Evolutionary conservation across 495 filamentous ascomycete species (phyloP).

Genomic region (Trichoderma asperelloides): DNA sequence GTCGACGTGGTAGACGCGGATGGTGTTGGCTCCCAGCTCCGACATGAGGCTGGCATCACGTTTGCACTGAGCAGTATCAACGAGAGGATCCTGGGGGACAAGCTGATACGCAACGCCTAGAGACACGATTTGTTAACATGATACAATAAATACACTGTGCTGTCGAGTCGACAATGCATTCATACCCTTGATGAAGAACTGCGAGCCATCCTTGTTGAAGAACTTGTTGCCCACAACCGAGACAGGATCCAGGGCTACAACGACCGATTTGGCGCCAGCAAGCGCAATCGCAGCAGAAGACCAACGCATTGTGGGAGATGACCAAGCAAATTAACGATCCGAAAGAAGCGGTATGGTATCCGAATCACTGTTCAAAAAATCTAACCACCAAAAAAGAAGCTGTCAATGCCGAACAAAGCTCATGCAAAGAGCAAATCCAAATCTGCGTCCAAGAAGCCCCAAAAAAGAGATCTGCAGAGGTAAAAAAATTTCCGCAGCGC

Average conservation of each 20-base stretch:
- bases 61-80: constrained; percentile 66
- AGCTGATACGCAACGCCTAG: constrained; percentile 66
- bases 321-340: neutral
- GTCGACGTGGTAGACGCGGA: constrained; percentile 87
- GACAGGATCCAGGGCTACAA: constrained; percentile 43
- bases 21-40: constrained; percentile 70
- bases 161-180: neutral
- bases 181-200: constrained; percentile 76
- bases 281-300: neutral
- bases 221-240: constrained; percentile 72
- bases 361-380: neutral
- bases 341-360: neutral
- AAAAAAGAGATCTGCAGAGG: neutral
- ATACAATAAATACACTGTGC: neutral
- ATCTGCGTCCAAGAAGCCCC: neutral
- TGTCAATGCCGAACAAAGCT: neutral
- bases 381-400: no score
- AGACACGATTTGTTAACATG: constrained; percentile 15
- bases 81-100: constrained; percentile 55
- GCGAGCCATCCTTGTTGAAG: constrained; percentile 65
- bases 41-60: constrained; percentile 73
- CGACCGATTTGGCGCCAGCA: neutral
- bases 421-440: neutral
- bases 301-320: neutral
- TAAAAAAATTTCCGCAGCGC: neutral